phyloP scores from a whole-genome alignment of 2,329 filamentous ascomycete species.

The Sporothrix inflata region DNA sequence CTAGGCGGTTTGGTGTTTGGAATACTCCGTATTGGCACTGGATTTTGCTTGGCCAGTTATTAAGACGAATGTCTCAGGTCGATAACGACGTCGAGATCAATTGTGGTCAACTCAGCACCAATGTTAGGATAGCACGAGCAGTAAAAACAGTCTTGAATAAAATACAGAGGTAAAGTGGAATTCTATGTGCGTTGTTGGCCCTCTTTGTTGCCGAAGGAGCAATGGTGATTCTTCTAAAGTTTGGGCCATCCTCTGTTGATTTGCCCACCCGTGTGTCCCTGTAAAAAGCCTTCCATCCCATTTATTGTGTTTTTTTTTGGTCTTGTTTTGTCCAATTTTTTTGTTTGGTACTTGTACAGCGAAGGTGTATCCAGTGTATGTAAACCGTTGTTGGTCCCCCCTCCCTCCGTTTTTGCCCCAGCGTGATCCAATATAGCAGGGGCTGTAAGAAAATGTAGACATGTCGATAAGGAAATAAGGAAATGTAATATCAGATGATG shows the following conservation, averaged over 20 bases:
- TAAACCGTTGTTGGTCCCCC: background rate
- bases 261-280: background rate
- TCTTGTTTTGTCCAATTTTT: conserved; percentile 16
- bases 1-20: background rate
- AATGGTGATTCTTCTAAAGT: conserved; percentile 15
- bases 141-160: background rate
- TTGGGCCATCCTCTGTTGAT: background rate
- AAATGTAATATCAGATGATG: background rate
- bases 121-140: no score
- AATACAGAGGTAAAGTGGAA: conserved; percentile 10
- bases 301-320: conserved; percentile 4
- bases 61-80: conserved; percentile 1
- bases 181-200: conserved; percentile 15
- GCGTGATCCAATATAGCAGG: conserved; percentile 17
- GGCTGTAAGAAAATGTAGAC: background rate
- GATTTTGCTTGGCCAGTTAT: background rate
- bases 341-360: conserved; percentile 20
- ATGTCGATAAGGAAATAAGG: background rate
- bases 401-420: background rate
- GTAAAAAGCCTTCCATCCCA: background rate
- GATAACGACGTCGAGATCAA: background rate
- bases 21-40: background rate
- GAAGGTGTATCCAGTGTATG: conserved; percentile 21
- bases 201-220: conserved; percentile 4
- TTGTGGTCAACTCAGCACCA: background rate